Conservation (phyloP, 495 filamentous ascomycete genomes). For the Aspergillus funiculosus region DNA sequence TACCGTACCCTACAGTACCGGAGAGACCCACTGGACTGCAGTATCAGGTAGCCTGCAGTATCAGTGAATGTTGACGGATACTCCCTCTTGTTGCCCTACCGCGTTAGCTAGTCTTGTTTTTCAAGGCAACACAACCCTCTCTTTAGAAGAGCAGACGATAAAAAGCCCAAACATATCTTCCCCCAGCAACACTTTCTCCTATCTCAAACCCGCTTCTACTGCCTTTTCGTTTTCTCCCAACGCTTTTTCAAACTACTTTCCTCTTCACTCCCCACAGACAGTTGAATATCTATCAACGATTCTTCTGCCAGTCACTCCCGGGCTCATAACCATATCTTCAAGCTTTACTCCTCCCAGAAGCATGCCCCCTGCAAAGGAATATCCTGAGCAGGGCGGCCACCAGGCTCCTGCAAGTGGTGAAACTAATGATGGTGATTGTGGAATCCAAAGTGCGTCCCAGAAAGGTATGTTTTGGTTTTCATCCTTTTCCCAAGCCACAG, state of each 20-base stretch:
- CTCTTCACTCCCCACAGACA: not conserved
- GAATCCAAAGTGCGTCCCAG: not conserved
- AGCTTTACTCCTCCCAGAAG: not conserved
- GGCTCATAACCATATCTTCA: conserved; percentile 2
- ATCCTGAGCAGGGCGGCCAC: not conserved
- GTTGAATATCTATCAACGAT: not conserved
- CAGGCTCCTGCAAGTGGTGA: not conserved
- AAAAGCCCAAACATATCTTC: not conserved
- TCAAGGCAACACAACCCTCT: not conserved
- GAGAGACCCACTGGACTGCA: no score
- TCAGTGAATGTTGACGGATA: no score
- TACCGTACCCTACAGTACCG: no score
- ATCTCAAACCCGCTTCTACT: not conserved
- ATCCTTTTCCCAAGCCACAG: no score
- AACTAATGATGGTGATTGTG: not conserved
- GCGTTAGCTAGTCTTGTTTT: no score
- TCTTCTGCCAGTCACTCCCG: not conserved
- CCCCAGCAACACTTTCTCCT: conserved; percentile 5
- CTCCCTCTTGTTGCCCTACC: no score
- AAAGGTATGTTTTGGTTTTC: not conserved
- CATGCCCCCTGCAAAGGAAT: conserved; percentile 1
- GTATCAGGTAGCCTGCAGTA: no score
- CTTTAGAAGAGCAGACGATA: not conserved
- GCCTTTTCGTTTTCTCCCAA: not conserved
- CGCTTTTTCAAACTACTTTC: not conserved